Evolutionary conservation across 345 rosid species (phyloP), one percentile per base, ranked within the genome.

Genomic region (Ceriops zippeliana): DNA sequence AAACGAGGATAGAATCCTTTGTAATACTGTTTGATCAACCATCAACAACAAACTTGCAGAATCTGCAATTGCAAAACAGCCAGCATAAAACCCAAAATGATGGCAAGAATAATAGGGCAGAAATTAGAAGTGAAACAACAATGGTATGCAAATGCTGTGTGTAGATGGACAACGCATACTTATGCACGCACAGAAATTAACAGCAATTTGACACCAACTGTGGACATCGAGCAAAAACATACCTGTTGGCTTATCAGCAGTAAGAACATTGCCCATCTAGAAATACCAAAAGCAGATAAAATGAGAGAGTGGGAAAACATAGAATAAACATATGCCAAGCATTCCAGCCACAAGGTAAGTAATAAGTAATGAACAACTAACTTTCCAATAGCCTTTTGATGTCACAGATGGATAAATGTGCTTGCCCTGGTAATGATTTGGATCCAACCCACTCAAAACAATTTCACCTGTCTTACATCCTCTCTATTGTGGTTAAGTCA

Each of bases 21-120:
- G 28, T 49, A 67, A 7, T 63, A 76, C 80, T 63, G 70, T 68
- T 67, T 76, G 80, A 62, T 70, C 76, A 13, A 73, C 80, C 26
- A 24, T 24, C 59, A 76, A 51, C 67, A 76, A 68, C 27, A 73
- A 72, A 67, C 76, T 76, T 63, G 76, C 80, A 15, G 76, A 76
- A 62, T 72, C 76, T 31, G 76, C 73, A 35, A 77, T 72, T 63
- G 76, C 80, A 73, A 76, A 76, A 19, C 76, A 69, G n/a, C 73
- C 62, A 21, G 49, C 7, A 32, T 73, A 72, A 58, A 63, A 71
- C 37, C 73, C 80, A 68, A 17, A 24, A 1, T 42, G 6, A 16
- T 34, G 31, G 4, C 31, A 30, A 30, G 37, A 34, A 6, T 6
- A 34, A 5, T 34, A 5, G 7, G 37, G 37, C 6, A 5, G 7